Evolutionary conservation across 1,284 basidiomycete genomes (phyloP), one percentile per base, ranked within the genome.

Genomic region (Pseudomicrostroma phylloplanum): DNA sequence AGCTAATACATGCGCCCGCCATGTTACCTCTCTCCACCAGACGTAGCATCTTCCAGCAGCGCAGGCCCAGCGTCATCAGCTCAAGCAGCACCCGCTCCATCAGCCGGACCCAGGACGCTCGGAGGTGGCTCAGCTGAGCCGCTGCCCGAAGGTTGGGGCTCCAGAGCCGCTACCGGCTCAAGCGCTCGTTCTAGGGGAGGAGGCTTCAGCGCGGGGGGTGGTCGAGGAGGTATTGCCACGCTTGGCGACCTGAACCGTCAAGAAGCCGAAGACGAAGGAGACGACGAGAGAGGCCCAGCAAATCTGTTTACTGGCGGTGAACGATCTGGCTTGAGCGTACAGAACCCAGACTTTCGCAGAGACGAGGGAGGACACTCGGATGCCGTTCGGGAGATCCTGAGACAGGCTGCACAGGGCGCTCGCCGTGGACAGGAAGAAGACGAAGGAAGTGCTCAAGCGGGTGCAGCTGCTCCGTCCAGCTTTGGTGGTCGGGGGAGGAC

Each of bases 271-370:
- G 76, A 76, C 11, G 72, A 69, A 9, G 73, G 68, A 6, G 66
- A 69, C n/a, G 73, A 67, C 6, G 64, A 67, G 25, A 65, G 69
- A 36, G 73, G 74, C 40, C 72, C 75, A 48, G 67, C 73, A 54
- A 75, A 80, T 58, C 67, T 78, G 49, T 80, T 68, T 63, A 68
- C 79, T 12, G 79, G 79, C 13, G 79, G 79, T 23, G 78, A 78
- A 60, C 68, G 71, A 30, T 96, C 92, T 80, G 94, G 92, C 0
- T 84, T 98, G 43, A 90, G 88, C 1, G 86, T 98, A 0, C 86
- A 96, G 80, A 91, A 92, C 75, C 94, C 93, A 2, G 78, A 81
- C 85, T 87, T 66, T 80, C 82, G 36, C 80, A 81, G 25, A 74
- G 70, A 17, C 80, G 78, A 21, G 69, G 82, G 8, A 84, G 86